phyloP scores from a whole-genome alignment of 768 basidiomycete genomes.

The Kwoniella newhampshirensis region DNA sequence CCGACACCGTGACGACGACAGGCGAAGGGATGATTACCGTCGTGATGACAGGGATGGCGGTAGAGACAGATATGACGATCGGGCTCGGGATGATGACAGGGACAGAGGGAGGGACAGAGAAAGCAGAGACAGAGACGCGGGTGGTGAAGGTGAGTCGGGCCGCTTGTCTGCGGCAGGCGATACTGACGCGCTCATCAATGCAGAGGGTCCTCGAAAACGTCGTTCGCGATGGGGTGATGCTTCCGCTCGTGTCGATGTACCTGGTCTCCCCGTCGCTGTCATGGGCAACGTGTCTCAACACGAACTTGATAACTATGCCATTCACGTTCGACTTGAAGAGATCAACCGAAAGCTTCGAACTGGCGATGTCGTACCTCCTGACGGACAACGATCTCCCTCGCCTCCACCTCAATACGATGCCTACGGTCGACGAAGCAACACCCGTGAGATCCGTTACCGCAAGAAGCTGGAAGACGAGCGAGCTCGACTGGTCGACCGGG shows the following conservation, averaged over 20 bases:
- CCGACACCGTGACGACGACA: conserved; percentile 16
- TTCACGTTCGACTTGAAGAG: conserved; percentile 92
- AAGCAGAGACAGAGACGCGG: conserved; percentile 54
- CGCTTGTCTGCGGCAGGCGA: neutral
- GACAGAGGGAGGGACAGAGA: conserved; percentile 27
- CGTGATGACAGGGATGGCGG: conserved; percentile 25
- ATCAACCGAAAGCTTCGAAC: conserved; percentile 91
- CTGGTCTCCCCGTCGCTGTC: conserved; percentile 91
- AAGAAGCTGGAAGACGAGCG: conserved; percentile 71
- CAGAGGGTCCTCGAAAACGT: conserved; percentile 89
- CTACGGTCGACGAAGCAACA: conserved; percentile 97
- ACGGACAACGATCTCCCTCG: conserved; percentile 89
- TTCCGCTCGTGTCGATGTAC: conserved; percentile 70
- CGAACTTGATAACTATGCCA: conserved; percentile 96
- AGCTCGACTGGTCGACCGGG: conserved; percentile 86
- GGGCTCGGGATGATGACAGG: conserved; percentile 23
- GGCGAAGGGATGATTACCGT: conserved; percentile 27
- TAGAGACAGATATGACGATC: conserved; percentile 23
- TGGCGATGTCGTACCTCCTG: conserved; percentile 94
- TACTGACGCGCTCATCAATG: conserved; percentile 6
- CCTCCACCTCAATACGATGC: conserved; percentile 96
- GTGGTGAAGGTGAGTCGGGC: conserved; percentile 70
- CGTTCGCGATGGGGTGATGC: conserved; percentile 97
- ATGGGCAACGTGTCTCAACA: conserved; percentile 85
- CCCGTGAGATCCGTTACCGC: conserved; percentile 95